Conservation (phyloP, 73 alveolate genomes). For the Paramecium caudatum region DNA sequence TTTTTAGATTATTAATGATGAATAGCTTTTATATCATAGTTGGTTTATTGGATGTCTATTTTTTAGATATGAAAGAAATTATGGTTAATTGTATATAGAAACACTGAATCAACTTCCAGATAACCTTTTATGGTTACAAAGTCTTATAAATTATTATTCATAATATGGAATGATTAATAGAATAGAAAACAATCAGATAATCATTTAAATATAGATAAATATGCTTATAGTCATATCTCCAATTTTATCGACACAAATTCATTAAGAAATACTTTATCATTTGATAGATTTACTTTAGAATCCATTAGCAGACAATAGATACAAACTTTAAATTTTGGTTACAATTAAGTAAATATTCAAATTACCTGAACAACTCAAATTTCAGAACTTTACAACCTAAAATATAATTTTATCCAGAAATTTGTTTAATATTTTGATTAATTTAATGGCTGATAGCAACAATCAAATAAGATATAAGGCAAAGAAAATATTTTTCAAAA, state of each 20-base stretch:
- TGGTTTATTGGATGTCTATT: conserved; percentile 50
- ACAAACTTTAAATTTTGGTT: not conserved
- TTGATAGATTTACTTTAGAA: not conserved
- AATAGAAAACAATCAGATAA: not conserved
- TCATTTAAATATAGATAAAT: conserved; percentile 12
- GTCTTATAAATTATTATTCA: not conserved
- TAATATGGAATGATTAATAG: not conserved
- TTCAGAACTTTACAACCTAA: conserved; percentile 19
- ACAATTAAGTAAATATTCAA: not conserved
- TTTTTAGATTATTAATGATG: not conserved
- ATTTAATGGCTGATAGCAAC: not conserved
- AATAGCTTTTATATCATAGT: conserved; percentile 33
- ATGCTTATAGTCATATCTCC: not conserved
- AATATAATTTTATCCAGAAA: not conserved
- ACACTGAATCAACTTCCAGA: not conserved
- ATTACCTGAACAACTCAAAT: conserved; percentile 8
- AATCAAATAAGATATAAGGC: not conserved
- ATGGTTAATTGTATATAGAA: not conserved
- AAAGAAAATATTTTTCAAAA: not conserved
- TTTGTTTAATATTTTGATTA: not conserved
- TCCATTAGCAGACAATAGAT: not conserved
- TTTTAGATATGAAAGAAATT: not conserved
- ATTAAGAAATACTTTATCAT: not conserved
- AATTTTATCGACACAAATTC: not conserved
- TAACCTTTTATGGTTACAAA: not conserved